Evolutionary conservation across 345 rosid genomes (phyloP).

Genomic region (Gossypium stocksii): DNA sequence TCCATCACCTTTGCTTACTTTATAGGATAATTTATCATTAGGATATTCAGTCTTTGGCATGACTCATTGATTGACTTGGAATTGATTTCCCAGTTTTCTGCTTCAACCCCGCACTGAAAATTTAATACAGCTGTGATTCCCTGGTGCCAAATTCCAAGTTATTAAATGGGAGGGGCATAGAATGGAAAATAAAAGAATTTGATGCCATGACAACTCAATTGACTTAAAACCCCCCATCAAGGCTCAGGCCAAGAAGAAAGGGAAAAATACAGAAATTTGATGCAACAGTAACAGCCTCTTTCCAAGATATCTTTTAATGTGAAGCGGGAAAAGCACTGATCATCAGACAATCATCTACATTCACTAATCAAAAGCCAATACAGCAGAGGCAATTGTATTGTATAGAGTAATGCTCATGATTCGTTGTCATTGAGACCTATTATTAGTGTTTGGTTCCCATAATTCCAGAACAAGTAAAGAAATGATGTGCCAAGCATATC

Average conservation of each 20-base stretch:
- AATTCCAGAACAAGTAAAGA: background rate
- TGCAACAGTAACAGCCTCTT: background rate
- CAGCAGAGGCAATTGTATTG: background rate
- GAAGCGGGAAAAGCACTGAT: background rate
- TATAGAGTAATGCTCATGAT: background rate
- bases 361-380: background rate
- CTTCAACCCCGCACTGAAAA: slow-evolving; percentile 81
- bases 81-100: slow-evolving; percentile 79
- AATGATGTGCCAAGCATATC: background rate
- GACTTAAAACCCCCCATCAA: background rate
- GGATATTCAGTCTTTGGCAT: slow-evolving; percentile 61
- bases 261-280: background rate
- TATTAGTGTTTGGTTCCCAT: background rate
- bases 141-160: slow-evolving; percentile 35
- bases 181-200: slow-evolving; percentile 4
- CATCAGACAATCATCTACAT: background rate
- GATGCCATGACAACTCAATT: background rate
- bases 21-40: slow-evolving; percentile 86
- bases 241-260: background rate
- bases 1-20: slow-evolving; percentile 34
- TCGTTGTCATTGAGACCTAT: background rate
- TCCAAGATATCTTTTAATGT: background rate
- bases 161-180: slow-evolving; percentile 15
- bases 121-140: slow-evolving; percentile 79
- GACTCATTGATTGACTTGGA: slow-evolving; percentile 57